These are phyloP conservation scores for Sporisorium graminicola DNA, from an alignment of 1,284 basidiomycete species.

Conservation along the genomic window DNA sequence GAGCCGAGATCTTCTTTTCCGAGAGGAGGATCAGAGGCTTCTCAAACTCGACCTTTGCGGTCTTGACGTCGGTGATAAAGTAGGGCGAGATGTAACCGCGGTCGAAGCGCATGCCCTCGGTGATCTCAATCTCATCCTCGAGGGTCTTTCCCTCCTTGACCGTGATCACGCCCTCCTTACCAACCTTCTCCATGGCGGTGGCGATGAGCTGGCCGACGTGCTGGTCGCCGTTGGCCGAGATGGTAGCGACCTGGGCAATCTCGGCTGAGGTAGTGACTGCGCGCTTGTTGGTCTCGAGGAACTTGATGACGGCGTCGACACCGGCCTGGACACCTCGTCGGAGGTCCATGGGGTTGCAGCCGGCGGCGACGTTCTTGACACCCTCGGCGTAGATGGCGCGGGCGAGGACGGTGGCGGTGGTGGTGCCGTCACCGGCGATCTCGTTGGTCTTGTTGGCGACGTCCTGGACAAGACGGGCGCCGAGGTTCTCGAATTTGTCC, in stretches of 20 bases:
- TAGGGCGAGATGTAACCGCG: conserved; percentile 98
- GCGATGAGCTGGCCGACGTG: conserved; percentile 96
- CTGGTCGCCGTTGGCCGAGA: conserved; percentile 95
- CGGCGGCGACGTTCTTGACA: conserved; percentile 98
- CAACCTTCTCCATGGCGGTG: conserved; percentile 99
- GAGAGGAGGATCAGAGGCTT: conserved; percentile 92
- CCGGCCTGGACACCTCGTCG: conserved; percentile 95
- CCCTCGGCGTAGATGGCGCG: conserved; percentile 98
- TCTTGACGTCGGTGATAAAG: conserved; percentile 98
- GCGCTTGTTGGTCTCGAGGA: conserved; percentile 89
- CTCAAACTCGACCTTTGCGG: conserved; percentile 96
- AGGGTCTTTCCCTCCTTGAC: conserved; percentile 98
- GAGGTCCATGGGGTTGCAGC: conserved; percentile 99
- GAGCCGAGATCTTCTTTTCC: conserved; percentile 96
- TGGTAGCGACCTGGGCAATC: conserved; percentile 97
- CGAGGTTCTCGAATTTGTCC: conserved; percentile 99
- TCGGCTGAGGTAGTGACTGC: conserved; percentile 96
- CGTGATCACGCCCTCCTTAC: conserved; percentile 99
- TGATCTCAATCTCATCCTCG: conserved; percentile 98
- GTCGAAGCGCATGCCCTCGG: conserved; percentile 99
- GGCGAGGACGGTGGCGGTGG: conserved; percentile 95
- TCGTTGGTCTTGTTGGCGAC: conserved; percentile 98
- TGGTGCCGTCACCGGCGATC: conserved; percentile 96
- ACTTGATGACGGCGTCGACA: conserved; percentile 93
- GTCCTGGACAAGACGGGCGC: conserved; percentile 95